These are phyloP conservation scores for Suhomyces coccinellae DNA, from an alignment of 1,139 yeast genomes.

Conservation along the genomic window DNA sequence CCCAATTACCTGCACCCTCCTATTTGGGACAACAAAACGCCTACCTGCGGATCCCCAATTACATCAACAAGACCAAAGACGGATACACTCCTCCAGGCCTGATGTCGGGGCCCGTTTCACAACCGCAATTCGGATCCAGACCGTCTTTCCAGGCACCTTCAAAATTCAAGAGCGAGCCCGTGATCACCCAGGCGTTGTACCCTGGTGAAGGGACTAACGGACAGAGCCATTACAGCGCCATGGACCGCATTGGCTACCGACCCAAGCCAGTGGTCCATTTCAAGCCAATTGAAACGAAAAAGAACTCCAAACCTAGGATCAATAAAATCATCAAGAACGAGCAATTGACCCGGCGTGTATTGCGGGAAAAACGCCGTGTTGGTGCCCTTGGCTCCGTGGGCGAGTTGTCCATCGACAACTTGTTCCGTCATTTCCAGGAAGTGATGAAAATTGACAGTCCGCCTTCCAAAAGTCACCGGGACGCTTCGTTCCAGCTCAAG, in stretches of 20 bases:
- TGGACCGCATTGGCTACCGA: not conserved
- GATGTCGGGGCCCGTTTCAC: not conserved
- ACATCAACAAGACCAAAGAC: not conserved
- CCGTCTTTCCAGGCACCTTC: conserved; percentile 10
- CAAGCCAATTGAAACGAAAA: conserved; percentile 40
- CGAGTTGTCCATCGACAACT: conserved; percentile 28
- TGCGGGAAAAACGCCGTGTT: conserved; percentile 7
- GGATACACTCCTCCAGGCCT: not conserved
- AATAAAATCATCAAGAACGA: conserved; percentile 26
- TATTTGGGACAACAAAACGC: conserved; percentile 2
- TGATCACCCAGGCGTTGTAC: conserved; percentile 3
- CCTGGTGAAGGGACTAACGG: not conserved
- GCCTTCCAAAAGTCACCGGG: not conserved
- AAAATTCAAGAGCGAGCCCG: conserved; percentile 13
- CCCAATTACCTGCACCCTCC: conserved; percentile 3
- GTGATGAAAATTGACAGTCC: conserved; percentile 22
- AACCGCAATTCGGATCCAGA: conserved; percentile 3
- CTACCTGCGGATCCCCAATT: conserved; percentile 4
- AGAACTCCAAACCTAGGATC: conserved; percentile 38
- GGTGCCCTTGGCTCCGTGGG: conserved; percentile 13
- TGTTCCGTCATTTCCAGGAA: conserved; percentile 28
- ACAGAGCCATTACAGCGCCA: not conserved
- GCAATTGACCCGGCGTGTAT: conserved; percentile 6
- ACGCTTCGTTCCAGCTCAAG: conserved; percentile 14
- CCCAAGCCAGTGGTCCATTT: conserved; percentile 18